A percentile compares a stretch with the other conserved stretches of the same genome.
These are phyloP conservation scores for Kluyveromyces dobzhanskii DNA, from an alignment of 805 yeast species.

Conservation along the genomic window DNA sequence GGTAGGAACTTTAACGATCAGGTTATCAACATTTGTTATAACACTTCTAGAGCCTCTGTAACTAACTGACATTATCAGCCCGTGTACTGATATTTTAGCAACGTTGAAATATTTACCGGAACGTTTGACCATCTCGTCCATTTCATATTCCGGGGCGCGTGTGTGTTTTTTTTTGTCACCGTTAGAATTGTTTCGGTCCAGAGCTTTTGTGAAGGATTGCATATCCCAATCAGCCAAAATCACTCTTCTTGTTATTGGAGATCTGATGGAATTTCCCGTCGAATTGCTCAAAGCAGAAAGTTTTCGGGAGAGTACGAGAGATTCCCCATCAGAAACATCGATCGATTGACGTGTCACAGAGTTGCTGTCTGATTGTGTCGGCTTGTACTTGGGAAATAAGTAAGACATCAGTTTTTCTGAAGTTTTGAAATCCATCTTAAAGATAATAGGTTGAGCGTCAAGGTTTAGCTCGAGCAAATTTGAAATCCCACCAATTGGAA, in stretches of 20 bases:
- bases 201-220: slow-evolving; percentile 1
- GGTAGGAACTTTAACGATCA: slow-evolving; percentile 44
- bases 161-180: background rate
- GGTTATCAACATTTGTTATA: slow-evolving; percentile 50
- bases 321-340: background rate
- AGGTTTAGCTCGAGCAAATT: slow-evolving; percentile 45
- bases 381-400: slow-evolving; percentile 35
- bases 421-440: slow-evolving; percentile 50
- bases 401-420: slow-evolving; percentile 42
- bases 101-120: slow-evolving; percentile 65
- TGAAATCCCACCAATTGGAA: slow-evolving; percentile 58
- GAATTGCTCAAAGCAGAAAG: background rate
- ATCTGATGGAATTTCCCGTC: background rate
- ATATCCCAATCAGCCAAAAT: slow-evolving; percentile 1
- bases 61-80: slow-evolving; percentile 49
- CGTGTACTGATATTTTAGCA: slow-evolving; percentile 40
- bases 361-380: background rate
- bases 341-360: background rate
- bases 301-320: background rate
- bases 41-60: slow-evolving; percentile 56
- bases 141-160: slow-evolving; percentile 21
- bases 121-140: slow-evolving; percentile 59
- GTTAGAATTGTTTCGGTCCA: background rate
- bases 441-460: slow-evolving; percentile 42
- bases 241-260: slow-evolving; percentile 3